phyloP scores from a whole-genome alignment of 1,139 yeast genomes.

The Suhomyces maxii region DNA sequence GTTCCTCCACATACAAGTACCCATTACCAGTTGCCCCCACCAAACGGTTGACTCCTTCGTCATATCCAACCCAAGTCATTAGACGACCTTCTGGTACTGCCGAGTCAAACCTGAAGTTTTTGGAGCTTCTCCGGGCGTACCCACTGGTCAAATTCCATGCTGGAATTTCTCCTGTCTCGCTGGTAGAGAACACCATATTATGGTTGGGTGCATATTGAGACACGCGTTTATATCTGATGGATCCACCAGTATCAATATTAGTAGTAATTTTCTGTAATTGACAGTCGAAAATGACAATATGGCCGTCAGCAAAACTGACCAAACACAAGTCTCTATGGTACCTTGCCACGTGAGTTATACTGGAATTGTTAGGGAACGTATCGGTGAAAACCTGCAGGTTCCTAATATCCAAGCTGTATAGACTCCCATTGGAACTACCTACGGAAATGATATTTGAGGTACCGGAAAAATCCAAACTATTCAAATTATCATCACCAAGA shows the following conservation, averaged over 20 bases:
- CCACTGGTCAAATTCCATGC: slow-evolving; percentile 4
- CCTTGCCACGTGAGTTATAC: slow-evolving; percentile 5
- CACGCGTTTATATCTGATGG: slow-evolving; percentile 1
- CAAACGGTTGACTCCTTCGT: slow-evolving; percentile 16
- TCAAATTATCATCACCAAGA: slow-evolving; percentile 32
- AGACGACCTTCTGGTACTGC: background rate
- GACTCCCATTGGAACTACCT: slow-evolving; percentile 31
- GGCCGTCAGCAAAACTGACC: slow-evolving; percentile 4
- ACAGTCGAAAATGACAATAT: slow-evolving; percentile 1
- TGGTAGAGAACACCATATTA: slow-evolving; percentile 3
- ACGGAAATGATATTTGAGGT: slow-evolving; percentile 14
- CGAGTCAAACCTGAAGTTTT: background rate
- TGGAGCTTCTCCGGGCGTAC: background rate
- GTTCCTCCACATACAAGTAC: slow-evolving; percentile 25
- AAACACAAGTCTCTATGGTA: background rate
- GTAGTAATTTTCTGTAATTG: background rate
- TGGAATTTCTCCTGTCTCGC: slow-evolving; percentile 1
- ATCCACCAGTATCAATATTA: background rate
- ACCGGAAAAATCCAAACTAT: slow-evolving; percentile 20
- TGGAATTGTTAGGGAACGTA: slow-evolving; percentile 12
- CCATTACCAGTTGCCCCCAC: slow-evolving; percentile 24
- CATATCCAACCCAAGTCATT: slow-evolving; percentile 11
- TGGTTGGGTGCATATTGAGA: slow-evolving; percentile 3
- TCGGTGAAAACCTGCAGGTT: slow-evolving; percentile 18
- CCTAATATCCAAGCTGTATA: slow-evolving; percentile 31